Evolutionary conservation across 2,329 filamentous ascomycete genomes (phyloP).

Genomic region (Colletotrichum eremochloae): DNA sequence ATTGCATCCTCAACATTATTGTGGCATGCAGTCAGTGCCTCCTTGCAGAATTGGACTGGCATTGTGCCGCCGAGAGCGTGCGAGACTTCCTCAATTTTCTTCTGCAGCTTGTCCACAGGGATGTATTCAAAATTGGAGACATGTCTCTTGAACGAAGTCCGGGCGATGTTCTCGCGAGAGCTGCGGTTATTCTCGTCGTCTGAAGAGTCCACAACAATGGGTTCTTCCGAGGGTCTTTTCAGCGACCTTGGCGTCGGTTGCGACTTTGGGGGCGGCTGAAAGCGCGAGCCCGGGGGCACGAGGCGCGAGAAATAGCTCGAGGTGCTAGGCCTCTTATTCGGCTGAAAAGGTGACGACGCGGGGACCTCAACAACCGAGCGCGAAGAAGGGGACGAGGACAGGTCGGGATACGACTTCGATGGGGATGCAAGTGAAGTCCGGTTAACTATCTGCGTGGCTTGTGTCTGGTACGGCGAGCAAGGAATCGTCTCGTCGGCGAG

Average conservation of each 20-base stretch:
- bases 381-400: conserved; percentile 59
- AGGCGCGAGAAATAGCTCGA: conserved; percentile 65
- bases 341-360: conserved; percentile 83
- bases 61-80: conserved; percentile 52
- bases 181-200: conserved; percentile 70
- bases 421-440: conserved; percentile 52
- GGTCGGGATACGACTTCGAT: conserved; percentile 44
- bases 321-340: conserved; percentile 40
- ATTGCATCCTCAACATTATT: conserved; percentile 55
- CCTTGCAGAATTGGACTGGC: conserved; percentile 49
- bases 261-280: conserved; percentile 62
- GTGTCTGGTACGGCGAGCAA: conserved; percentile 59
- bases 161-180: conserved; percentile 72
- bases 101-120: conserved; percentile 57
- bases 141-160: conserved; percentile 66
- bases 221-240: conserved; percentile 55
- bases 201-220: conserved; percentile 59
- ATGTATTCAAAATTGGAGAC: conserved; percentile 61
- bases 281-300: conserved; percentile 82
- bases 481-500: conserved; percentile 61
- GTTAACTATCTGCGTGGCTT: conserved; percentile 62
- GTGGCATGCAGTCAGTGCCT: conserved; percentile 50
- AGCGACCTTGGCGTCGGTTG: conserved; percentile 56
- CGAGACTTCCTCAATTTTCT: conserved; percentile 54
- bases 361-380: conserved; percentile 78